Evolutionary conservation across 768 basidiomycete species (phyloP).

Genomic region (Termitomyces sp.): DNA sequence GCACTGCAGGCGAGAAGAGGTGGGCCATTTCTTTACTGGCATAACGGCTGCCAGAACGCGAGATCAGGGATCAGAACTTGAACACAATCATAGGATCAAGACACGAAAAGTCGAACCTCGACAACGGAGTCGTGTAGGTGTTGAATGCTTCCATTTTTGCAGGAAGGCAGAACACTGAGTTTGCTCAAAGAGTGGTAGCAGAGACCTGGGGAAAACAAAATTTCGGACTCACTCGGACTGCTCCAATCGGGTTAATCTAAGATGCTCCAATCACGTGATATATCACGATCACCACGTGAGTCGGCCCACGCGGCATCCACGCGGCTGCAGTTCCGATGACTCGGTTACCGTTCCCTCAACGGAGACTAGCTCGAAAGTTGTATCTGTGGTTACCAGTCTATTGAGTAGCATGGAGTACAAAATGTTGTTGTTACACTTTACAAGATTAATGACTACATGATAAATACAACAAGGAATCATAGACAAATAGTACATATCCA

Average conservation of each 20-base stretch:
- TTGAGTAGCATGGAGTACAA: too few relatives aligned
- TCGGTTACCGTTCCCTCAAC: too few relatives aligned
- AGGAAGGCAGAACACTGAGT: not conserved
- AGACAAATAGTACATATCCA: constrained; percentile 3
- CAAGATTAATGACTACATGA: not conserved
- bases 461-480: not conserved
- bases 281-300: not conserved
- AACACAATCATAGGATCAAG: not conserved
- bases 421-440: not conserved
- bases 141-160: constrained; percentile 55
- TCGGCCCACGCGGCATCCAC: too few relatives aligned
- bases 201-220: not conserved
- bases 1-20: constrained; percentile 90
- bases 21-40: constrained; percentile 98
- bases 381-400: too few relatives aligned
- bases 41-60: constrained; percentile 69
- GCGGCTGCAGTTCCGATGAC: too few relatives aligned
- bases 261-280: not conserved
- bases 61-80: constrained; percentile 6
- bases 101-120: constrained; percentile 46
- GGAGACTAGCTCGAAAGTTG: too few relatives aligned
- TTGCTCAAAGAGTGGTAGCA: not conserved
- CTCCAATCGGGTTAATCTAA: not conserved
- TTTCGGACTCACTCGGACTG: not conserved
- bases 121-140: constrained; percentile 78